Conservation (phyloP, 2,329 filamentous ascomycete genomes). For the Fusarium xylarioides region DNA sequence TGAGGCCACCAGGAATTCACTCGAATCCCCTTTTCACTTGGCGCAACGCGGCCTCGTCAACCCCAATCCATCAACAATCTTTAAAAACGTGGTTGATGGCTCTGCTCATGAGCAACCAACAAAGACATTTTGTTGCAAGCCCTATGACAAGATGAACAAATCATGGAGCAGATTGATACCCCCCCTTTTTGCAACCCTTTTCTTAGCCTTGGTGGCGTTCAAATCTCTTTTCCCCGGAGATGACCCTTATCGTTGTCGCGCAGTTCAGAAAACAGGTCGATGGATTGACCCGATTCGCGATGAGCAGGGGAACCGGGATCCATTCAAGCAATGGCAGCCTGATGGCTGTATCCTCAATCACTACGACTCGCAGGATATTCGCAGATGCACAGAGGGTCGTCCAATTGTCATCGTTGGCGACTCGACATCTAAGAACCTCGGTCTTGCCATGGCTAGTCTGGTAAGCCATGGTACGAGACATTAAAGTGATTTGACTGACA, state of each 20-base stretch:
- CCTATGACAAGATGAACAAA: neutral
- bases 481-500: neutral
- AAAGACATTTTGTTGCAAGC: neutral
- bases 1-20: neutral
- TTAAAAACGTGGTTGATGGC: neutral
- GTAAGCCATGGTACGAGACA: slow-evolving; percentile 19
- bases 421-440: slow-evolving; percentile 65
- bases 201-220: neutral
- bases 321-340: slow-evolving; percentile 64
- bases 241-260: slow-evolving; percentile 63
- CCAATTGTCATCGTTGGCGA: slow-evolving; percentile 67
- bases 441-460: slow-evolving; percentile 55
- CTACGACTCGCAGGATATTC: slow-evolving; percentile 61
- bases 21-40: neutral
- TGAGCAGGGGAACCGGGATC: slow-evolving; percentile 38
- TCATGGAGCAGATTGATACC: neutral
- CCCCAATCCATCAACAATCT: neutral
- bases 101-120: neutral
- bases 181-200: neutral
- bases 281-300: slow-evolving; percentile 53
- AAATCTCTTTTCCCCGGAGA: slow-evolving; percentile 2
- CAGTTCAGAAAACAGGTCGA: slow-evolving; percentile 58
- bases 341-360: slow-evolving; percentile 65
- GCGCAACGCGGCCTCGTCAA: neutral
- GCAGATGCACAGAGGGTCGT: slow-evolving; percentile 60